These are phyloP conservation scores for Ceratobasidium sp. DNA, from an alignment of 1,284 basidiomycete genomes.

Conservation along the genomic window DNA sequence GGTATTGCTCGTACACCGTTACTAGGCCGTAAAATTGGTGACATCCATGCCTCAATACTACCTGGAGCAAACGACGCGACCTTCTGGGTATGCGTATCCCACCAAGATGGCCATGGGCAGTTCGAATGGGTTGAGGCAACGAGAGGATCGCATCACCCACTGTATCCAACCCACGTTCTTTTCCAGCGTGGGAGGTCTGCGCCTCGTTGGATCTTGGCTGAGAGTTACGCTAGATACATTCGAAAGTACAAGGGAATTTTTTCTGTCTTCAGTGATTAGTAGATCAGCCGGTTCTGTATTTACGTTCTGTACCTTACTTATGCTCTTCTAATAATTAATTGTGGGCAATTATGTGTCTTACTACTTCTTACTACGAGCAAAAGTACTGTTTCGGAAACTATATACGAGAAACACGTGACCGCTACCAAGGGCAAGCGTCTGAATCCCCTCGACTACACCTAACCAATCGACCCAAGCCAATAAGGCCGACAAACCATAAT, in stretches of 20 bases:
- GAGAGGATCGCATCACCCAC: not conserved
- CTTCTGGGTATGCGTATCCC: not conserved
- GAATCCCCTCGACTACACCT: no score
- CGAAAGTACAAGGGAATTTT: not conserved
- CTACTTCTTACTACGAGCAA: no score
- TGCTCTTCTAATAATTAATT: no score
- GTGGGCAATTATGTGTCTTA: no score
- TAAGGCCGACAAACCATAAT: no score
- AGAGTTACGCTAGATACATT: not conserved
- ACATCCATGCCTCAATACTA: not conserved
- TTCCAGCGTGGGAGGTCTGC: not conserved
- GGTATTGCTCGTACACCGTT: not conserved
- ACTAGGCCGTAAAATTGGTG: conserved; percentile 3
- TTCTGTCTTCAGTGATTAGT: not conserved
- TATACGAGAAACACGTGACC: no score
- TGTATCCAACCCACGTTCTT: not conserved
- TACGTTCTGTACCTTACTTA: no score
- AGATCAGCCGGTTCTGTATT: no score
- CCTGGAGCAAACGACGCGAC: not conserved
- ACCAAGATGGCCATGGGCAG: not conserved
- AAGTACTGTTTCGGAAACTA: no score
- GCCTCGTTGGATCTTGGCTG: not conserved
- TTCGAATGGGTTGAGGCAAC: not conserved
- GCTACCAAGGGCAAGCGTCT: no score
- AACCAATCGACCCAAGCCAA: no score